Percentiles rank a stretch among this genome's conserved stretches.
phyloP scores from a whole-genome alignment of 805 yeast genomes.

The Hanseniaspora occidentalis region DNA sequence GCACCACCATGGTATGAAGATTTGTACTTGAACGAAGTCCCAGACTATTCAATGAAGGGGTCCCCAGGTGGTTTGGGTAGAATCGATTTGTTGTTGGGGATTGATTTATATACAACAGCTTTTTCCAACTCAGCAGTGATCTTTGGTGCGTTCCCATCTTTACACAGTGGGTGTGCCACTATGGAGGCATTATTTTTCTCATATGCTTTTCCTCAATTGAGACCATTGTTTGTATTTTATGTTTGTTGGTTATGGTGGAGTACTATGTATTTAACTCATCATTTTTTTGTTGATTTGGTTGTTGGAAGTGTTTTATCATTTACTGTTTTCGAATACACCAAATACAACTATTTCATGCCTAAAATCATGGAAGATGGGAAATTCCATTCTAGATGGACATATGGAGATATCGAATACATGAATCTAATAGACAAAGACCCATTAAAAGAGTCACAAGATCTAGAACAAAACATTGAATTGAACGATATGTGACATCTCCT shows the following conservation, averaged over 20 bases:
- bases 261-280: constrained; percentile 95
- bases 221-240: constrained; percentile 57
- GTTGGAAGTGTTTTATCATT: constrained; percentile 86
- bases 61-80: constrained; percentile 93
- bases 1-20: constrained; percentile 98
- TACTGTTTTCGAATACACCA: constrained; percentile 55
- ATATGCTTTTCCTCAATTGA: constrained; percentile 64
- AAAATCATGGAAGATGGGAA: constrained; percentile 4
- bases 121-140: constrained; percentile 83
- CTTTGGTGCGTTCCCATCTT: constrained; percentile 81
- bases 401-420: constrained; percentile 4
- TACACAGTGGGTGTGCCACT: constrained; percentile 89
- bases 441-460: neutral
- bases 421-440: constrained; percentile 4
- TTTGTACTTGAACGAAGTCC: constrained; percentile 75
- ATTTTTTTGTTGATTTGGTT: constrained; percentile 84
- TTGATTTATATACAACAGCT: constrained; percentile 71
- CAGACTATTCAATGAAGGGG: constrained; percentile 82
- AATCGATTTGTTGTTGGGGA: constrained; percentile 66
- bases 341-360: constrained; percentile 53
- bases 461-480: neutral
- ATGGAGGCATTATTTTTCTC: constrained; percentile 83
- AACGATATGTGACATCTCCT: too few species aligned
- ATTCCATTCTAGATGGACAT: constrained; percentile 8
- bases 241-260: constrained; percentile 98